A percentile compares a stretch with the other conserved stretches of the same genome.
Conservation (phyloP, 1,284 basidiomycete genomes). For the Apiotrichum brassicae region DNA sequence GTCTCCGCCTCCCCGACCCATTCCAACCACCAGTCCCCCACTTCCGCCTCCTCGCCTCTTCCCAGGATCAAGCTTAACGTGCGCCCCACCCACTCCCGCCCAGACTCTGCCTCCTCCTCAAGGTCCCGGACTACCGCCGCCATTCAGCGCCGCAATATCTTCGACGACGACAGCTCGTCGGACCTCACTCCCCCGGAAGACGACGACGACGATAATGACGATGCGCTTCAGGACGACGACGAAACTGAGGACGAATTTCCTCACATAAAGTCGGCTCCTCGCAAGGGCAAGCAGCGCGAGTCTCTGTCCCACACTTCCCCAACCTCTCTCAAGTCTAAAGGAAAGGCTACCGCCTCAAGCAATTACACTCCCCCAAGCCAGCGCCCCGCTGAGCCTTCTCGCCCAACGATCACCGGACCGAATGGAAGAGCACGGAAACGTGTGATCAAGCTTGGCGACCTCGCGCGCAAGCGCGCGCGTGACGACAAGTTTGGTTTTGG, state of each 20-base stretch:
- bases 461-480: conserved; percentile 33
- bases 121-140: conserved; percentile 2
- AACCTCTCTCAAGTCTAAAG: background rate
- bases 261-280: background rate
- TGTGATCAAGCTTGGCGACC: conserved; percentile 32
- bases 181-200: conserved; percentile 21
- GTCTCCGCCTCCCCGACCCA: conserved; percentile 19
- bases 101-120: conserved; percentile 4
- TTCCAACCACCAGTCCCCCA: conserved; percentile 12
- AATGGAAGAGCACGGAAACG: conserved; percentile 35
- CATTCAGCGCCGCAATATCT: conserved; percentile 7
- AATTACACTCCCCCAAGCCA: background rate
- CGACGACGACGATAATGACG: conserved; percentile 15
- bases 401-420: conserved; percentile 23
- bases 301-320: conserved; percentile 1
- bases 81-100: conserved; percentile 4
- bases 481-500: conserved; percentile 38
- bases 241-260: conserved; percentile 12
- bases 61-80: conserved; percentile 20
- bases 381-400: conserved; percentile 10
- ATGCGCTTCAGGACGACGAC: conserved; percentile 7
- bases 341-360: background rate
- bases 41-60: conserved; percentile 8
- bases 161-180: conserved; percentile 18
- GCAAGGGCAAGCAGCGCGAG: conserved; percentile 14